A percentile compares a stretch with the other conserved stretches of the same genome.
These are phyloP conservation scores for Colletotrichum scovillei DNA, from an alignment of 2,329 filamentous ascomycete species.

Conservation along the genomic window DNA sequence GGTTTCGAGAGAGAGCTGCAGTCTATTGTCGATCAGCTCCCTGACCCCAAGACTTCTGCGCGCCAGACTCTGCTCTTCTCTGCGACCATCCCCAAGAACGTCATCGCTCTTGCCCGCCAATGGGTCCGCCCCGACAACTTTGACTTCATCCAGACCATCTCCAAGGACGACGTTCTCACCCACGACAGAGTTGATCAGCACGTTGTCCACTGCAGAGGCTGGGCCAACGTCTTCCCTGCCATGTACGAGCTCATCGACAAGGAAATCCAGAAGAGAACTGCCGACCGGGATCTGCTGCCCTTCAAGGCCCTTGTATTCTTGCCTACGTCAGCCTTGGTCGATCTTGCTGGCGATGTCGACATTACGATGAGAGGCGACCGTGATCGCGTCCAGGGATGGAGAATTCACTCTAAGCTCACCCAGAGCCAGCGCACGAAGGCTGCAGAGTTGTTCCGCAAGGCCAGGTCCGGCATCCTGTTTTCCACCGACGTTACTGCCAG, in stretches of 20 bases:
- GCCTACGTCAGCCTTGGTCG: constrained; percentile 80
- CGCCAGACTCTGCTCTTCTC: constrained; percentile 96
- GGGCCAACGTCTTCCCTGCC: constrained; percentile 81
- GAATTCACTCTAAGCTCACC: constrained; percentile 83
- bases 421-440: constrained; percentile 77
- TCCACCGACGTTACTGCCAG: constrained; percentile 85
- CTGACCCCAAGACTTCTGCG: constrained; percentile 69
- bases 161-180: constrained; percentile 83
- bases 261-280: constrained; percentile 59
- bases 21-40: constrained; percentile 71
- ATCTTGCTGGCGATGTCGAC: constrained; percentile 68
- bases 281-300: constrained; percentile 59
- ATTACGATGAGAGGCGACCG: constrained; percentile 45
- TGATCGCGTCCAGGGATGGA: constrained; percentile 57
- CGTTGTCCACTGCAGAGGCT: constrained; percentile 72
- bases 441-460: constrained; percentile 77
- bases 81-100: constrained; percentile 87
- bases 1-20: constrained; percentile 78
- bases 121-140: constrained; percentile 85
- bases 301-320: constrained; percentile 99
- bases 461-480: constrained; percentile 74
- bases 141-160: constrained; percentile 90
- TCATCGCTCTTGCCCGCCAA: constrained; percentile 80
- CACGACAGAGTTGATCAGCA: constrained; percentile 88
- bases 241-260: constrained; percentile 80